Evolutionary conservation across 768 basidiomycete species (phyloP).

Genomic region (Neoboletus brunneissimus): DNA sequence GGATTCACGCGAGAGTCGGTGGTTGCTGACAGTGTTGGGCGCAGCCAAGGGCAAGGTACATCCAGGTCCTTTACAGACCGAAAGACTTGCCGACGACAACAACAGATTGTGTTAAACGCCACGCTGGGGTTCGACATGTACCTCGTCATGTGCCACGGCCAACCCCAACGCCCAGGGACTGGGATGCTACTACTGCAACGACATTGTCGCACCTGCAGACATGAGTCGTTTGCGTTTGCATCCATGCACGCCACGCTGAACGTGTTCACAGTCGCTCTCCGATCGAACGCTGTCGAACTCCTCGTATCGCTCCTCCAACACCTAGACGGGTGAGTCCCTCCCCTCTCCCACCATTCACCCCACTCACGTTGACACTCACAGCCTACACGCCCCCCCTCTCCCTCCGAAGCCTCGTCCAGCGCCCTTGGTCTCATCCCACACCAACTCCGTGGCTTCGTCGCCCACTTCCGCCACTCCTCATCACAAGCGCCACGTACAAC

Average conservation of each 20-base stretch:
- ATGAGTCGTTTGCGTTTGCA: constrained; percentile 44
- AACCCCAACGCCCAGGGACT: constrained; percentile 40
- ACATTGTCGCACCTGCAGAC: constrained; percentile 94
- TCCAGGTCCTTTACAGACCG: not conserved
- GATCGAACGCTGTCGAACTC: constrained; percentile 95
- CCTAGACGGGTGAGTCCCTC: constrained; percentile 67
- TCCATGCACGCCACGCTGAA: not conserved
- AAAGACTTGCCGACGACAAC: not conserved
- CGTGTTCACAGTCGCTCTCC: constrained; percentile 53
- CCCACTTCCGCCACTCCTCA: constrained; percentile 78
- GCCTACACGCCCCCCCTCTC: constrained; percentile 69
- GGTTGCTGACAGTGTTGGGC: constrained; percentile 90
- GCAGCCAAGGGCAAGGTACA: constrained; percentile 80
- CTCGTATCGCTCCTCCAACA: constrained; percentile 88
- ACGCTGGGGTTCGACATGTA: constrained; percentile 95
- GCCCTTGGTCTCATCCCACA: constrained; percentile 90
- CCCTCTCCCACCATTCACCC: too few species aligned
- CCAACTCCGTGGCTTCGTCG: constrained; percentile 87
- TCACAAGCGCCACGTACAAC: constrained; percentile 84
- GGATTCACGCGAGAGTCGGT: constrained; percentile 96
- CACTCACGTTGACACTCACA: constrained; percentile 19
- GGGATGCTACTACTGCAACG: constrained; percentile 98
- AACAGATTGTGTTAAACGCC: constrained; percentile 86
- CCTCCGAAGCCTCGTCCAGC: constrained; percentile 35
- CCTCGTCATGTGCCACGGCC: constrained; percentile 94